Conservation (phyloP, 805 yeast genomes). For the Kuraishia piskuri region DNA sequence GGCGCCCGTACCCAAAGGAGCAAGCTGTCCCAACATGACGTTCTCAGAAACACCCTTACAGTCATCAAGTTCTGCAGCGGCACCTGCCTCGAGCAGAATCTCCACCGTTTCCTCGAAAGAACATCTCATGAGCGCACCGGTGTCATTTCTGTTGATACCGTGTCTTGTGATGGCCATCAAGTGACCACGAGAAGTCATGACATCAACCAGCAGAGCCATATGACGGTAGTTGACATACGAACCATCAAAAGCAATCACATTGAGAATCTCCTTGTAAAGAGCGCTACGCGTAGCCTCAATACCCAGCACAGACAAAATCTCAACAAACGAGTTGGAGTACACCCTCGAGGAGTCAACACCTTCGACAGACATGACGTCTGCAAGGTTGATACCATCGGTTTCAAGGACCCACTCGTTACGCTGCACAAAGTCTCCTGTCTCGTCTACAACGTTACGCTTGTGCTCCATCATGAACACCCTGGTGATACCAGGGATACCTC, state of each 20-base stretch:
- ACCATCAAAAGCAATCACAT: constrained; percentile 99
- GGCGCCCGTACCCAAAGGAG: constrained; percentile 98
- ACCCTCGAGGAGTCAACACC: constrained; percentile 91
- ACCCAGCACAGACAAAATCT: constrained; percentile 89
- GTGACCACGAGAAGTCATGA: constrained; percentile 97
- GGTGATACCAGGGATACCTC: constrained; percentile 92
- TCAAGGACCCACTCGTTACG: constrained; percentile 97
- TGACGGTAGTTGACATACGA: constrained; percentile 98
- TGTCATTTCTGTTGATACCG: constrained; percentile 97
- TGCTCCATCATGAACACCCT: constrained; percentile 89
- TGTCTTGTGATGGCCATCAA: constrained; percentile 98
- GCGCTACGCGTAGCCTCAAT: constrained; percentile 98
- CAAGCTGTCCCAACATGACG: constrained; percentile 95
- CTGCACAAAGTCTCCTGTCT: constrained; percentile 79
- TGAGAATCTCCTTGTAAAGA: constrained; percentile 85
- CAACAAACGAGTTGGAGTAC: constrained; percentile 95
- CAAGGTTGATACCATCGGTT: constrained; percentile 95
- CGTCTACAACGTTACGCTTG: constrained; percentile 63
- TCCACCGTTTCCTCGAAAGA: constrained; percentile 99
- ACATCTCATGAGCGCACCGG: constrained; percentile 99
- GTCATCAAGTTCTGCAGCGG: constrained; percentile 94
- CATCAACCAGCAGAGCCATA: constrained; percentile 94
- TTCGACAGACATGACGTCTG: constrained; percentile 90
- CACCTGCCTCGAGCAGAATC: constrained; percentile 95
- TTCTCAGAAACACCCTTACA: constrained; percentile 98